Percentiles rank a stretch among this genome's conserved stretches.
These are phyloP conservation scores for Geotrichum siamense DNA, from an alignment of 1,139 yeast genomes.

Conservation along the genomic window DNA sequence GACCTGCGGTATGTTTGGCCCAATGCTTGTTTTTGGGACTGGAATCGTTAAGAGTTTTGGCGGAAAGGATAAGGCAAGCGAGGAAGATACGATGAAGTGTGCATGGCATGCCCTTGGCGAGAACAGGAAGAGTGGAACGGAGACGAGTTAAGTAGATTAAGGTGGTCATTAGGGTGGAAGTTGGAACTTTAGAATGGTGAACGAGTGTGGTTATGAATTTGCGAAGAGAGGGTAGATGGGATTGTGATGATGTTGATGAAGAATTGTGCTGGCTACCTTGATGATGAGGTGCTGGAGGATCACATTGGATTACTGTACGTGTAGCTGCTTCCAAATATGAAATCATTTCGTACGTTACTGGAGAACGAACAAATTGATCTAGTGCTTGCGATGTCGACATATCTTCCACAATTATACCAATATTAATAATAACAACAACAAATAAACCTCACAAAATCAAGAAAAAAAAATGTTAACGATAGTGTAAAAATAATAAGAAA, in stretches of 20 bases:
- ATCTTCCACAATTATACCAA: no score
- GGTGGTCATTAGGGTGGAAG: constrained; percentile 90
- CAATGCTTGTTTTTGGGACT: constrained; percentile 94
- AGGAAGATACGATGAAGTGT: constrained; percentile 88
- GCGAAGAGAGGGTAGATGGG: constrained; percentile 41
- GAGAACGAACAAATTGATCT: constrained; percentile 62
- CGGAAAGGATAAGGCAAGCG: constrained; percentile 80
- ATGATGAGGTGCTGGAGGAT: constrained; percentile 23
- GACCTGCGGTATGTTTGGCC: constrained; percentile 84
- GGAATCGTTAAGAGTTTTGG: constrained; percentile 86
- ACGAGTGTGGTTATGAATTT: constrained; percentile 67
- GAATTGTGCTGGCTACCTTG: neutral
- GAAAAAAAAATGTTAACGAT: no score
- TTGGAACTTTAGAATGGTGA: constrained; percentile 80
- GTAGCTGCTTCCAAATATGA: constrained; percentile 74
- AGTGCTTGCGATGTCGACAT: constrained; percentile 58
- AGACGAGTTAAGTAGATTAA: constrained; percentile 73
- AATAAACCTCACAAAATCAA: no score
- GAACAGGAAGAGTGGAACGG: constrained; percentile 70
- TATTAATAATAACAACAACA: no score
- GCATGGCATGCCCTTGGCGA: constrained; percentile 88
- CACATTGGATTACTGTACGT: constrained; percentile 60
- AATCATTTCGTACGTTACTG: constrained; percentile 75
- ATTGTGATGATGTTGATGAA: neutral
- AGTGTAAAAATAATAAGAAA: no score